Evolutionary conservation across 805 yeast species (phyloP).

Genomic region (Blastobotrys mokoenaii): DNA sequence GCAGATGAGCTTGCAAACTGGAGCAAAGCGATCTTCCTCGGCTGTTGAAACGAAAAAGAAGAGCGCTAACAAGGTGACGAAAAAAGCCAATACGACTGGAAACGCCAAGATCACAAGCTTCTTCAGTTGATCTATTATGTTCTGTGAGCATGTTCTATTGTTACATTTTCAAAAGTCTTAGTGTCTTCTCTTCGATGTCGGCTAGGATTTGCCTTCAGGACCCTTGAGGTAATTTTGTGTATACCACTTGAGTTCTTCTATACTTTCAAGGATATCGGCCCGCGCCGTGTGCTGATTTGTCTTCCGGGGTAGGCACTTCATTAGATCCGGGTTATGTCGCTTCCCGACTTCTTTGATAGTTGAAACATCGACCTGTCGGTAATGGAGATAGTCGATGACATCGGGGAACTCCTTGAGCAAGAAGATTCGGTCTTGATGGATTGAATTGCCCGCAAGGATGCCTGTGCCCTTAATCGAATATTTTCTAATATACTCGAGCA

Average conservation of each 20-base stretch:
- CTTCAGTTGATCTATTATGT: slow-evolving; percentile 21
- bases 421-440: slow-evolving; percentile 85
- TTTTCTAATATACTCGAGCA: slow-evolving; percentile 51
- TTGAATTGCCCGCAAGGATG: slow-evolving; percentile 81
- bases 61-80: neutral
- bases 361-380: slow-evolving; percentile 87
- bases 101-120: slow-evolving; percentile 21
- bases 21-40: slow-evolving; percentile 6
- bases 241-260: slow-evolving; percentile 73
- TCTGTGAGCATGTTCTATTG: too few species aligned
- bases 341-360: slow-evolving; percentile 69
- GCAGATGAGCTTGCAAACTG: slow-evolving; percentile 4
- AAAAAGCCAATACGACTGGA: slow-evolving; percentile 19
- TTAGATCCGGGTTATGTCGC: slow-evolving; percentile 64
- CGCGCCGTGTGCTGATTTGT: slow-evolving; percentile 74
- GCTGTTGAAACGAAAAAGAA: slow-evolving; percentile 8
- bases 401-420: slow-evolving; percentile 77
- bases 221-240: slow-evolving; percentile 46
- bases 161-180: too few species aligned
- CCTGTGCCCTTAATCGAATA: slow-evolving; percentile 52
- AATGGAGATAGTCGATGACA: slow-evolving; percentile 48
- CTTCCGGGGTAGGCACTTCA: slow-evolving; percentile 54
- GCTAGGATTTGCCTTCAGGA: slow-evolving; percentile 6
- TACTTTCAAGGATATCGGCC: slow-evolving; percentile 83
- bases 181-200: too few species aligned